Evolutionary conservation across 768 basidiomycete genomes (phyloP).

Genomic region (Gymnopilus dilepis): DNA sequence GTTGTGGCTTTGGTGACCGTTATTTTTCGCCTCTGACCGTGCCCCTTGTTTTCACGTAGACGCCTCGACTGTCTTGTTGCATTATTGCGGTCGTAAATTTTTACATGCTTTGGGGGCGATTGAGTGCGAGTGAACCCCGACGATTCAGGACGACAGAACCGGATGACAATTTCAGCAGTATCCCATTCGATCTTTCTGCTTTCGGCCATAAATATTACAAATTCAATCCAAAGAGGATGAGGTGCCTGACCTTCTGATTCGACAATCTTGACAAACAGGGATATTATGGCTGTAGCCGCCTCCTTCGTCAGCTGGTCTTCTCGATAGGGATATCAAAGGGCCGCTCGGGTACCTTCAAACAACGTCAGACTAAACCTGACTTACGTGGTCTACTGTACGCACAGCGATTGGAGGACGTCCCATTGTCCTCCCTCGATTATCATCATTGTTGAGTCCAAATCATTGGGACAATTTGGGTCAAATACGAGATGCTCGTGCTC

Average conservation of each 20-base stretch:
- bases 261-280: conserved; percentile 65
- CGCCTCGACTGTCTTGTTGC: conserved; percentile 73
- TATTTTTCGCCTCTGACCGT: conserved; percentile 54
- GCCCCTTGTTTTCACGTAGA: conserved; percentile 60
- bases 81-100: conserved; percentile 40
- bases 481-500: conserved; percentile 65
- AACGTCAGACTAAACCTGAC: conserved; percentile 15
- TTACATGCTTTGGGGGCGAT: conserved; percentile 20
- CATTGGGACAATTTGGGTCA: conserved; percentile 66
- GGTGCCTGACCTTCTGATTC: conserved; percentile 53
- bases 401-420: conserved; percentile 65
- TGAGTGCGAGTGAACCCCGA: conserved; percentile 3
- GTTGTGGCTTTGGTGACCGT: conserved; percentile 68
- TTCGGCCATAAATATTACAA: neutral
- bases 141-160: conserved; percentile 37
- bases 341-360: conserved; percentile 59
- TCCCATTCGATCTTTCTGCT: conserved; percentile 61
- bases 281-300: conserved; percentile 51
- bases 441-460: conserved; percentile 60
- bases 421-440: conserved; percentile 70
- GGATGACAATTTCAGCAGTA: conserved; percentile 65
- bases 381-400: conserved; percentile 31
- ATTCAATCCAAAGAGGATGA: conserved; percentile 10
- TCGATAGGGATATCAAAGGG: conserved; percentile 49
- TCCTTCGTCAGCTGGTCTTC: conserved; percentile 32